Conservation (phyloP, 2,329 filamentous ascomycete species). For the Claviceps cyperi region DNA sequence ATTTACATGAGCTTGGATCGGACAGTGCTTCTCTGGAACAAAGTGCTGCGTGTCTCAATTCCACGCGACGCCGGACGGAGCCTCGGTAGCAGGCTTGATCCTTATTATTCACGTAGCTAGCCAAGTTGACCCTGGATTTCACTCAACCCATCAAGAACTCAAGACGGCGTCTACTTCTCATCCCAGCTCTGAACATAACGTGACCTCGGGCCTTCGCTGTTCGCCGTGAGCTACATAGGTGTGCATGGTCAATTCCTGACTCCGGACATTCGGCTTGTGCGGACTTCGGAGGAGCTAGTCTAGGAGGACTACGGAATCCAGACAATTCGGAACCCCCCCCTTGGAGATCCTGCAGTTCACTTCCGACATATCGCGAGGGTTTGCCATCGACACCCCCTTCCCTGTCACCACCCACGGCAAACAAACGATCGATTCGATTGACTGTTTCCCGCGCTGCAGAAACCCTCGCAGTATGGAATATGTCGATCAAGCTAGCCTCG, state of each 20-base stretch:
- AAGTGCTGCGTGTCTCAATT: too few relatives aligned
- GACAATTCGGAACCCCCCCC: background rate
- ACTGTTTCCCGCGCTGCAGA: background rate
- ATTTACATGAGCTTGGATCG: too few relatives aligned
- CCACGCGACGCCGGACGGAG: too few relatives aligned
- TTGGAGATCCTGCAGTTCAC: background rate
- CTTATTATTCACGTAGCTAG: background rate
- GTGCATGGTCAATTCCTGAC: background rate
- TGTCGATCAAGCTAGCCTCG: conserved; percentile 18
- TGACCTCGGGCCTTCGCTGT: background rate
- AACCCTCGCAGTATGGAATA: conserved; percentile 20
- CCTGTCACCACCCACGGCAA: background rate
- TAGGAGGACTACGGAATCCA: background rate
- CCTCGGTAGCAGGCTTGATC: too few relatives aligned
- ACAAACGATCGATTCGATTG: background rate
- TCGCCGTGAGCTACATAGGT: background rate
- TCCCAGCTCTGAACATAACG: background rate
- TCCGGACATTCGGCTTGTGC: background rate
- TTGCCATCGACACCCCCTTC: background rate
- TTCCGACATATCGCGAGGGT: background rate
- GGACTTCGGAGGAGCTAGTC: background rate
- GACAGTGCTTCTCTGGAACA: too few relatives aligned
- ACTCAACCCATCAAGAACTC: background rate
- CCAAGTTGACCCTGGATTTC: background rate
- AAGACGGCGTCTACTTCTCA: background rate